Evolutionary conservation across 495 filamentous ascomycete genomes (phyloP), one percentile per base, ranked within the genome.

Genomic region (Umbilicaria muhlenbergii): DNA sequence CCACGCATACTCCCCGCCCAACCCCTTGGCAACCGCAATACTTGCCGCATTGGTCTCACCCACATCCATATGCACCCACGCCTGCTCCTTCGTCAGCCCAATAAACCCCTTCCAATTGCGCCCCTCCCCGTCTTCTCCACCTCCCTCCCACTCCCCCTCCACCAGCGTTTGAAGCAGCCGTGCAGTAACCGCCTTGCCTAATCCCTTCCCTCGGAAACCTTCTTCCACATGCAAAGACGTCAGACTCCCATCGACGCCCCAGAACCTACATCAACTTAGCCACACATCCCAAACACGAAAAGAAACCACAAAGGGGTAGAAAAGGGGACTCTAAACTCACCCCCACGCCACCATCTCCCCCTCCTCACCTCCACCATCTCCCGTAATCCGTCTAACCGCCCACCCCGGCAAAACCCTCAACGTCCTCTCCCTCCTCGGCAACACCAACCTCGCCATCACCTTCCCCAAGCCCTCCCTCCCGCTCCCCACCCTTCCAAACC

Each of bases 11-110:
- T 49, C 45, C 5, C 64, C 64, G 3, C 71, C 71, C 38, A 72
- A 41, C 50, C 62, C 65, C 48, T 62, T 63, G 63, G 73, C 72
- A 2, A 75, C 68, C 32, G 65, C 62, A 35, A 60, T 53, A 59
- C 71, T 72, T 12, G 56, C 66, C 36, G 36, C 28, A 57, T 75
- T 74, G 34, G 50, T 55, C 43, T 44, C 53, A 12, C 60, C 55
- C 28, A 73, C 66, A 50, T 74, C 67, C 12, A 64, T 55, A 60
- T 71, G 66, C 32, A 57, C 60, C 65, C 61, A 70, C 7, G 64
- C 56, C 13, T 44, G 45, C 3, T 41, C 50, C 8, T 51, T 8
- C 41, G 12, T 39, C 3, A 41, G 6, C 43, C 43, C 55, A 63
- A 58, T 51, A 60, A 28, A 28, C 24, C 24, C 24, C 6, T 28